Evolutionary conservation across 805 yeast species (phyloP).

Genomic region (Lipomyces orientalis): DNA sequence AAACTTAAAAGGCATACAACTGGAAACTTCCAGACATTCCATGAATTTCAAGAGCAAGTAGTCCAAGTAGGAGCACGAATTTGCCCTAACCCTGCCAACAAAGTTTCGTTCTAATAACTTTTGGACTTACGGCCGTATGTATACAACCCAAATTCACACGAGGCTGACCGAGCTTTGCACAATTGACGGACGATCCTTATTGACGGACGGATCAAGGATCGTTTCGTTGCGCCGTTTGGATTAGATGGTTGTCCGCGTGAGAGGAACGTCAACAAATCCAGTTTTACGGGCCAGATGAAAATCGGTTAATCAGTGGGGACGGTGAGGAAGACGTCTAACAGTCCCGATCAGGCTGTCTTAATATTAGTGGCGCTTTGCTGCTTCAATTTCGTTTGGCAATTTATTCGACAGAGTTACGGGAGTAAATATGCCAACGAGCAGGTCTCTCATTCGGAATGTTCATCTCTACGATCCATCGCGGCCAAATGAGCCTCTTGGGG

Average conservation of each 20-base stretch:
- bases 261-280: background rate
- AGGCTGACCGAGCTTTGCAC: background rate
- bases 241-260: background rate
- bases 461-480: conserved; percentile 3
- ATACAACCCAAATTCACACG: conserved; percentile 1
- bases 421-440: conserved; percentile 1
- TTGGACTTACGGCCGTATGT: background rate
- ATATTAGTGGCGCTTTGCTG: background rate
- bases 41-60: too few relatives aligned
- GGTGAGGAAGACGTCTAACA: background rate
- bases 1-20: too few relatives aligned
- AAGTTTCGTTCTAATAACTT: background rate
- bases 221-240: background rate
- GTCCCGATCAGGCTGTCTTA: background rate
- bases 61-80: background rate
- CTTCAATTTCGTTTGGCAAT: background rate
- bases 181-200: too few relatives aligned
- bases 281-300: background rate
- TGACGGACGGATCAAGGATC: background rate
- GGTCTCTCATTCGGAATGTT: conserved; percentile 5
- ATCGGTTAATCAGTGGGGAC: conserved; percentile 1
- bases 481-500: conserved; percentile 1
- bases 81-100: background rate
- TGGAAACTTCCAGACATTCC: too few relatives aligned
- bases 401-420: background rate